phyloP scores from a whole-genome alignment of 352 stramenopile genomes.

The Pythium rhizo-oryzae region DNA sequence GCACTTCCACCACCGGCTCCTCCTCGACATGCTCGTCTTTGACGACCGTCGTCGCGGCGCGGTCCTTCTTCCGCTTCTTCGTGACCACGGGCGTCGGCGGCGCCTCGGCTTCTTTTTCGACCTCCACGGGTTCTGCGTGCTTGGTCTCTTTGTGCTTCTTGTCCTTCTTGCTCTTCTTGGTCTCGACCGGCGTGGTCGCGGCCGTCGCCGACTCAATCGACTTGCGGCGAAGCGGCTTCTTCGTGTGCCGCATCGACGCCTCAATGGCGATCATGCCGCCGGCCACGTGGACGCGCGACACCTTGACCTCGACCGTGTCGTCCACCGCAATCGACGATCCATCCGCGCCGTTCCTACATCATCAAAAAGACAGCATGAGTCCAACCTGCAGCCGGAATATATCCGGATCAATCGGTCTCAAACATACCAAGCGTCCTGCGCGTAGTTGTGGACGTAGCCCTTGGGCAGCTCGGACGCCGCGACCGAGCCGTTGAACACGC shows the following conservation, averaged over 20 bases:
- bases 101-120: conserved; percentile 26
- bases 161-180: conserved; percentile 33
- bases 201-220: conserved; percentile 7
- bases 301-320: conserved; percentile 68
- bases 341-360: conserved; percentile 50
- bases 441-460: conserved; percentile 82
- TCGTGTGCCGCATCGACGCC: conserved; percentile 60
- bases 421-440: conserved; percentile 72
- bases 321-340: conserved; percentile 62
- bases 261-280: conserved; percentile 84
- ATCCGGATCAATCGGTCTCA: not conserved
- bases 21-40: conserved; percentile 29
- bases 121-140: conserved; percentile 1
- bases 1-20: conserved; percentile 29
- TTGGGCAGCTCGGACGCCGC: conserved; percentile 70
- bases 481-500: conserved; percentile 85
- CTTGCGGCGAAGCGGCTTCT: conserved; percentile 28
- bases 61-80: conserved; percentile 44
- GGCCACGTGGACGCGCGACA: conserved; percentile 70
- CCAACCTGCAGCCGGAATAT: too few relatives aligned
- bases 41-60: conserved; percentile 27
- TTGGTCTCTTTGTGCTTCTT: conserved; percentile 34
- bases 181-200: not conserved
- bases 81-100: conserved; percentile 11
- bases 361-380: not conserved